Percentiles rank a stretch among this genome's conserved stretches.
phyloP scores from a whole-genome alignment of 495 filamentous ascomycete genomes.

The Penicillium soppii region DNA sequence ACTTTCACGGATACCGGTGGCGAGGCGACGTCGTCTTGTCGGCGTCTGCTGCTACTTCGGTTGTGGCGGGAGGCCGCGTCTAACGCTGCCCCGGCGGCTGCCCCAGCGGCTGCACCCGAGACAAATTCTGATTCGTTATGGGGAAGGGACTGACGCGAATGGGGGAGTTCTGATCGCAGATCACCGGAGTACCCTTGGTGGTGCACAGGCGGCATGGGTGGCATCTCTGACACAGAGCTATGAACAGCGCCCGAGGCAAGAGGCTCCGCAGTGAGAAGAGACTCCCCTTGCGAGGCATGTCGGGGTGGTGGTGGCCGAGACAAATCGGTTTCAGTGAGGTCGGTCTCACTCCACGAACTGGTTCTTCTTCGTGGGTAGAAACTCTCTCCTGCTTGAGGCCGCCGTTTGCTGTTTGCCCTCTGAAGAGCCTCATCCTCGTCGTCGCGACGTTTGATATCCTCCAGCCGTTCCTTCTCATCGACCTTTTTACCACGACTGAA shows the following conservation, averaged over 20 bases:
- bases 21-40: slow-evolving; percentile 46
- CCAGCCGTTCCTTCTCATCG: slow-evolving; percentile 62
- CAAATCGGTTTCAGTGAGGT: slow-evolving; percentile 46
- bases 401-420: slow-evolving; percentile 52
- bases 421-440: slow-evolving; percentile 60
- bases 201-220: slow-evolving; percentile 41
- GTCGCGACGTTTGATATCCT: slow-evolving; percentile 55
- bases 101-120: slow-evolving; percentile 43
- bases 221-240: slow-evolving; percentile 36
- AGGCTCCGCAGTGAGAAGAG: slow-evolving; percentile 30
- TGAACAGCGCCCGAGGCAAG: slow-evolving; percentile 37
- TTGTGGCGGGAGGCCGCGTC: slow-evolving; percentile 35
- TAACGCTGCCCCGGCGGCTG: slow-evolving; percentile 39
- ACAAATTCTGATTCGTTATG: slow-evolving; percentile 36
- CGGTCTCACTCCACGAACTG: slow-evolving; percentile 41
- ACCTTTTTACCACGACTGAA: slow-evolving; percentile 58
- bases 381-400: slow-evolving; percentile 58
- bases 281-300: slow-evolving; percentile 29
- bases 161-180: slow-evolving; percentile 45
- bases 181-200: slow-evolving; percentile 56
- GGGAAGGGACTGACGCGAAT: slow-evolving; percentile 16
- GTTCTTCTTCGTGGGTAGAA: slow-evolving; percentile 54
- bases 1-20: slow-evolving; percentile 77
- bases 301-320: slow-evolving; percentile 37
- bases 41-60: slow-evolving; percentile 35